phyloP scores from a whole-genome alignment of 768 basidiomycete genomes.

The Rhizopogon rudus region DNA sequence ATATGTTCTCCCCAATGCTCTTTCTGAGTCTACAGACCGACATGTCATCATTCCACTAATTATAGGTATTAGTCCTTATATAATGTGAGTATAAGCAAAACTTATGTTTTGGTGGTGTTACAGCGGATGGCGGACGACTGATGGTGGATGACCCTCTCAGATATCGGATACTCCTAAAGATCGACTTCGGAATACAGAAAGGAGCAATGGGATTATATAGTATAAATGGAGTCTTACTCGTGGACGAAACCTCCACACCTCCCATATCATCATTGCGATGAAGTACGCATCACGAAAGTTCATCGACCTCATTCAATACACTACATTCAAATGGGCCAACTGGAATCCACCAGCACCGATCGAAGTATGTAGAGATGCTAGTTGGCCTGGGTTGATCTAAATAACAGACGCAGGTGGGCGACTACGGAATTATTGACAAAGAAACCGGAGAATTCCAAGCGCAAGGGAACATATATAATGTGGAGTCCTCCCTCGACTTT shows the following conservation, averaged over 20 bases:
- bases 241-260: too few species aligned
- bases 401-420: conserved; percentile 16
- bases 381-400: neutral
- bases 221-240: too few species aligned
- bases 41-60: too few species aligned
- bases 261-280: neutral
- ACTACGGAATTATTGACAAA: conserved; percentile 19
- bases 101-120: too few species aligned
- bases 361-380: conserved; percentile 14
- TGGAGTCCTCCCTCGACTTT: neutral
- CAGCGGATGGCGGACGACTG: too few species aligned
- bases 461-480: conserved; percentile 21
- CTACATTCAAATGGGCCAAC: conserved; percentile 33
- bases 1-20: neutral
- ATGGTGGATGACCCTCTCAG: too few species aligned
- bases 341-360: conserved; percentile 32
- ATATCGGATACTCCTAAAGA: too few species aligned
- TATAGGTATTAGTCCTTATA: too few species aligned
- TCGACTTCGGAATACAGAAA: too few species aligned
- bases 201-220: too few species aligned
- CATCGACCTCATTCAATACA: conserved; percentile 25
- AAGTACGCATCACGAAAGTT: conserved; percentile 20
- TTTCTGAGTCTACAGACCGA: too few species aligned
- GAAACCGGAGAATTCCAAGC: conserved; percentile 16
- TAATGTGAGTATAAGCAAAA: too few species aligned